phyloP scores from a whole-genome alignment of 2,329 filamentous ascomycete species.

The Ophiostoma triangulosporum region DNA sequence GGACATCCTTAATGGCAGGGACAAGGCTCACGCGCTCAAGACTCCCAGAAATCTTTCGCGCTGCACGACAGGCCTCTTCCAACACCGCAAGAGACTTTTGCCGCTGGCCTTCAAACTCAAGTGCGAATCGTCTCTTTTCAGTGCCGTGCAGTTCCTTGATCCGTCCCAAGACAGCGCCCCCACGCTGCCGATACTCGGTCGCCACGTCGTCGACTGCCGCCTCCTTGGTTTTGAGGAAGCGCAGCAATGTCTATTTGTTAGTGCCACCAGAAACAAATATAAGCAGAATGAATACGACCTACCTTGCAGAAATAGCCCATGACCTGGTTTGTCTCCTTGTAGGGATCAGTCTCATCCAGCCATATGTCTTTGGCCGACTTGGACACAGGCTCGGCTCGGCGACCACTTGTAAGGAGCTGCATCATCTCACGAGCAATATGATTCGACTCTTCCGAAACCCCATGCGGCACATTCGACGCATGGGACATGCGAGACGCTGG shows the following conservation, averaged over 20 bases:
- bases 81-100: background rate
- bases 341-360: slow-evolving; percentile 11
- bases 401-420: slow-evolving; percentile 2
- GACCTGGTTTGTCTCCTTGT: slow-evolving; percentile 10
- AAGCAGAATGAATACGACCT: background rate
- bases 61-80: slow-evolving; percentile 2
- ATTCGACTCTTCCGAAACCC: background rate
- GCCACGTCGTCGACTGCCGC: slow-evolving; percentile 13
- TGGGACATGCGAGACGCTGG: background rate
- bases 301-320: slow-evolving; percentile 15
- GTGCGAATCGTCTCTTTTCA: background rate
- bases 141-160: slow-evolving; percentile 3
- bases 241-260: slow-evolving; percentile 10
- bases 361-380: slow-evolving; percentile 6
- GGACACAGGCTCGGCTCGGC: background rate
- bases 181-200: slow-evolving; percentile 11
- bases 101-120: slow-evolving; percentile 1
- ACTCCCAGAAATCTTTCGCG: background rate
- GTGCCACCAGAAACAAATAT: background rate
- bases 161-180: slow-evolving; percentile 1
- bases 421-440: slow-evolving; percentile 9
- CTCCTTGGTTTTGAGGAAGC: slow-evolving; percentile 14
- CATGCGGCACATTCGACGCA: background rate
- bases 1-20: background rate
- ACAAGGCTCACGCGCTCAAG: slow-evolving; percentile 6